Conservation (phyloP, 805 yeast genomes). For the Kregervanrija pseudodelftensis region DNA sequence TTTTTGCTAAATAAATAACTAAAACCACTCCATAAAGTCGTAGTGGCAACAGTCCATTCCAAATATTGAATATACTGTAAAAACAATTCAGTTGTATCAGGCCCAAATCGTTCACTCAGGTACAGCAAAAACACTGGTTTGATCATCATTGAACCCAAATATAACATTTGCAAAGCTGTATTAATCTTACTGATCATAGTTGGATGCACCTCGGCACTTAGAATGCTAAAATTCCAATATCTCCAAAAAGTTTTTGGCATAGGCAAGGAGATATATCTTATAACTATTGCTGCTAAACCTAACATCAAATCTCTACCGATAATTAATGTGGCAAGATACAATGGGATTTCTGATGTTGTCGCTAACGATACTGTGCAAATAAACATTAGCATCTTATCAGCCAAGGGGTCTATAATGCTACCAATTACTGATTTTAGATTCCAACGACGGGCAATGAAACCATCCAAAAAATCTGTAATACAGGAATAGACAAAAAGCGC, state of each 20-base stretch:
- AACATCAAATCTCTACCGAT: constrained; percentile 78
- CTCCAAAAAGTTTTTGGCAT: constrained; percentile 65
- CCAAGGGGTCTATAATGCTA: constrained; percentile 88
- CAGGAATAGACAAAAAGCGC: constrained; percentile 78
- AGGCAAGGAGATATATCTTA: constrained; percentile 68
- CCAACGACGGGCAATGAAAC: constrained; percentile 78
- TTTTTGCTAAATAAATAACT: constrained; percentile 65
- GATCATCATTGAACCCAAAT: constrained; percentile 59
- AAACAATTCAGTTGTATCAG: constrained; percentile 18
- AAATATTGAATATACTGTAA: constrained; percentile 21
- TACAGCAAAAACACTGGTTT: constrained; percentile 41
- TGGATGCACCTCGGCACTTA: constrained; percentile 84
- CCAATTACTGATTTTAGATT: constrained; percentile 79
- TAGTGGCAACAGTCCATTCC: constrained; percentile 54
- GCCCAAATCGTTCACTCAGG: constrained; percentile 25
- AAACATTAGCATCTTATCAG: constrained; percentile 88
- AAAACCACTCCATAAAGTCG: constrained; percentile 73
- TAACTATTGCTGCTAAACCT: constrained; percentile 62
- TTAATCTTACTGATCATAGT: constrained; percentile 80
- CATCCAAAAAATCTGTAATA: constrained; percentile 87
- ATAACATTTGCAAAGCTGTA: constrained; percentile 89
- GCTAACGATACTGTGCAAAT: constrained; percentile 75
- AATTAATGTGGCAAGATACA: constrained; percentile 57
- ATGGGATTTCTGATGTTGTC: constrained; percentile 62
- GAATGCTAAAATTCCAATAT: constrained; percentile 72